Base-by-base conservation (phyloP, 805 yeast species). In the Metschnikowia matae region DNA sequence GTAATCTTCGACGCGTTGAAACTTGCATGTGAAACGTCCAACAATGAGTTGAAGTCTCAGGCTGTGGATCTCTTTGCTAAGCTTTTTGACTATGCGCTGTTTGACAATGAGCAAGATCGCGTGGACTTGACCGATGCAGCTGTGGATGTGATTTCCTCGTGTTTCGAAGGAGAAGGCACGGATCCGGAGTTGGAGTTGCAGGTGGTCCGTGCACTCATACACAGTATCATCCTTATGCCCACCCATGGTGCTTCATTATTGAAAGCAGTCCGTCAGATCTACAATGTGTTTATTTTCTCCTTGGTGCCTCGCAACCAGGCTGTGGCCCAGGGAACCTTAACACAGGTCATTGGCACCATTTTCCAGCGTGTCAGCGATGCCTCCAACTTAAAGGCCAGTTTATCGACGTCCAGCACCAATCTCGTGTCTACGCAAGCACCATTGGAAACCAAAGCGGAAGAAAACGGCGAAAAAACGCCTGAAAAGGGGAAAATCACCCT, bases 271-370 rank as follows among this genome's bases (percentile, higher is more conserved):
- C 81, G 98, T 66, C 96, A 89, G 62, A 89, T 92, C 26, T 94
- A 94, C 71, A 91, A 90, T 64, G 87, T 95, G 26, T 95, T 92
- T 62, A 85, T 94, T 39, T 78, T 89, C 49, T 89, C 97, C 0
- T 74, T 87, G 52, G 83, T 86, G 17, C 82, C 92, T 3, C 74
- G 87, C 23, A 92, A 90, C 63, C 99, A 94, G 69, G 87, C 90
- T 1, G 84, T 91, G 52, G 98, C 99, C 0, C 98, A 95, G 71
- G 98, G 96, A 1, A 86, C 94, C 6, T 75, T 94, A 56, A 88
- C 95, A 2, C 99, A 94, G 69, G 86, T 92, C 61, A 89, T 94
- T 20, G 83, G 84, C 49, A 83, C 88, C 7, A 85, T 91, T 10
- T 94, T 89, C 70, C 96, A 87, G 54, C 81, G 94, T 54, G 73